These are phyloP conservation scores for Pinus tabuliformis DNA, from an alignment of 75 land plant genomes.

Conservation along the genomic window DNA sequence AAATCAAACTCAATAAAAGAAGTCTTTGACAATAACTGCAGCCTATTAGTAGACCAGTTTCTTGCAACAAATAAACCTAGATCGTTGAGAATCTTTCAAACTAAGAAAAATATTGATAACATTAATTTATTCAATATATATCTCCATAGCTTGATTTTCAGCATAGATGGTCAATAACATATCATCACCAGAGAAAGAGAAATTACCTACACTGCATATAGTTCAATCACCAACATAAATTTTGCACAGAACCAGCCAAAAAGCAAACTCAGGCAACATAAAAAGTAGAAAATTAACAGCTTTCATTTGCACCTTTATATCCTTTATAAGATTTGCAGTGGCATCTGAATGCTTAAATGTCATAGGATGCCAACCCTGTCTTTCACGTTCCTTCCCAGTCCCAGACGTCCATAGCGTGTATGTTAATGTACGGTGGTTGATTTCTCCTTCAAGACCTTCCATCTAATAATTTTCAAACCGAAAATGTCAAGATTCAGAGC, in stretches of 20 bases:
- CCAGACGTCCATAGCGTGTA: conserved; percentile 79
- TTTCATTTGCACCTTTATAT: conserved; percentile 67
- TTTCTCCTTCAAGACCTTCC: conserved; percentile 79
- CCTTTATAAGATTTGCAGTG: conserved; percentile 52
- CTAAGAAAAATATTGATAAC: no score
- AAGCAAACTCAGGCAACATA: neutral
- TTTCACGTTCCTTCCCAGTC: conserved; percentile 49
- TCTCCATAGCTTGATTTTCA: neutral
- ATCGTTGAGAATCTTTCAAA: no score
- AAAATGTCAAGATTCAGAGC: neutral
- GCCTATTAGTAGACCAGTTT: no score
- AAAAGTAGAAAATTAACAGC: neutral
- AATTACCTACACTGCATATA: neutral
- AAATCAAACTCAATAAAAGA: no score
- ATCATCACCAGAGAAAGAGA: neutral
- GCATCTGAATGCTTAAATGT: conserved; percentile 82
- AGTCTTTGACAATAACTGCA: no score
- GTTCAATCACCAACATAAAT: neutral
- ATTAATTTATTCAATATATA: no score
- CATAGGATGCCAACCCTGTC: conserved; percentile 96
- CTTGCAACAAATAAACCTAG: no score
- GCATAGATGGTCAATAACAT: neutral
- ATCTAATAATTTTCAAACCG: conserved; percentile 34
- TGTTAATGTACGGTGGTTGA: conserved; percentile 75
- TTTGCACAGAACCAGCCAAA: neutral